Base-by-base conservation (phyloP, 164 flowering plant genomes). In the Cinnamomum micranthum region DNA sequence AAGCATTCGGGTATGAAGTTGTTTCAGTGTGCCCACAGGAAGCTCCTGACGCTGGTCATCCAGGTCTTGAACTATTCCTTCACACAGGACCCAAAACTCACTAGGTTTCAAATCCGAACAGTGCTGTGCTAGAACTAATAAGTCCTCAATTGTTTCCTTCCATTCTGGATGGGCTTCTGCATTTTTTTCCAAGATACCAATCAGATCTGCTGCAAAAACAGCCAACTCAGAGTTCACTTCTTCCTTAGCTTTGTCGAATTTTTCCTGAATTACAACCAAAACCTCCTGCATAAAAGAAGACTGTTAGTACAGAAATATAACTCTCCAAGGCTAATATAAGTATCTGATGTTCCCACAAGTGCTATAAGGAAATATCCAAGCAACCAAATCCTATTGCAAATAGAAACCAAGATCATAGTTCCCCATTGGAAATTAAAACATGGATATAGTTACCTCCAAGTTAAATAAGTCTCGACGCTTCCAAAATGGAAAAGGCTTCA, bases 41-140 rank as follows among this genome's bases (percentile, higher is more conserved):
- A 92, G 90, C 74, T 93, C 99, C 80, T 95, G 99, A 41, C 99
- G 96, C 72, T 87, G 85, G 79, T 95, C 99, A 85, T 95, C 99
- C 81, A 95, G 82, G 50, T 93, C 98, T 80, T 95, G 99, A 80
- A 95, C 99, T 75, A 95, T 95, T 75, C 98, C 87, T 84, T 95
- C 99, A 86, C 99, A 95, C 80, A 92, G 98, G 80, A 95, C 93
- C 99, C 99, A 95, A 84, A 95, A 95, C 80, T 95, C 97, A 64
- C 95, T 92, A 69, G 98, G 86, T 31, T 98, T 81, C 78, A 90
- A 84, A 89, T 93, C 83, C n/a, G 97, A 95, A 88, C 99, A 95
- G 25, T 92, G 90, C 52, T 95, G 87, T 76, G 99, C 97, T 76
- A 93, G 83, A 76, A 95, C 83, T 74, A 95, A 79, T 77, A 95